Evolutionary conservation across 164 flowering plant species (phyloP), one percentile per base, ranked within the genome.

Genomic region (Umbilicus rupestris): DNA sequence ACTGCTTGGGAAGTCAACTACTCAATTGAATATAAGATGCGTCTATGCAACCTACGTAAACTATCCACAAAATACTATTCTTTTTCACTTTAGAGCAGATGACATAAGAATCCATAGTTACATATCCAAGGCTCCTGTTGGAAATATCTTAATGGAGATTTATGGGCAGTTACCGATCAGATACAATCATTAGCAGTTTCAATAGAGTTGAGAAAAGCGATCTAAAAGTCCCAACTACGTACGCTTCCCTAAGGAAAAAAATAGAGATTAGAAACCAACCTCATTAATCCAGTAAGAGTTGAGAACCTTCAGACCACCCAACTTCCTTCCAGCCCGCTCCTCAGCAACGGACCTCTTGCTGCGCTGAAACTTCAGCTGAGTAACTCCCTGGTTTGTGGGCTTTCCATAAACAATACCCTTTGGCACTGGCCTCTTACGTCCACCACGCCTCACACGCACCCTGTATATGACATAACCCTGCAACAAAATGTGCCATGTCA

Each of bases 341-440:
- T 55, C 60, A 55, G 60, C 60, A 55, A 55, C 60, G 2, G 60
- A 55, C 60, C 60, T 26, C 33, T 55, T 55, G 60, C 60, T 55
- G 11, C 60, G 60, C 33, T 55, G 60, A 8, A 55, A 55, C 28
- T 55, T 55, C 60, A 55, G 60, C 33, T 55, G 60, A 3, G 60
- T 55, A 26, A 55, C 60, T 55, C 60, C 60, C 60, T 55, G 60
- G 60, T 55, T 55, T 55, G 60, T 55, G 2, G 60, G 60, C 60
- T 55, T 55, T 12, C 60, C 60, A 55, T 55, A 55, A 55, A 55
- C 60, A 55, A 55, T 55, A 55, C 60, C 60, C 60, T 55, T 55
- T 8, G 60, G 35, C 11, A 55, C 60, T 55, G 60, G 60, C 60
- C 60, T 55, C 60, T 55, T 55, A 3, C 60, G 60, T 4, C 60